These are phyloP conservation scores for Primulina eburnea DNA, from an alignment of 257 asterid species.

Conservation along the genomic window DNA sequence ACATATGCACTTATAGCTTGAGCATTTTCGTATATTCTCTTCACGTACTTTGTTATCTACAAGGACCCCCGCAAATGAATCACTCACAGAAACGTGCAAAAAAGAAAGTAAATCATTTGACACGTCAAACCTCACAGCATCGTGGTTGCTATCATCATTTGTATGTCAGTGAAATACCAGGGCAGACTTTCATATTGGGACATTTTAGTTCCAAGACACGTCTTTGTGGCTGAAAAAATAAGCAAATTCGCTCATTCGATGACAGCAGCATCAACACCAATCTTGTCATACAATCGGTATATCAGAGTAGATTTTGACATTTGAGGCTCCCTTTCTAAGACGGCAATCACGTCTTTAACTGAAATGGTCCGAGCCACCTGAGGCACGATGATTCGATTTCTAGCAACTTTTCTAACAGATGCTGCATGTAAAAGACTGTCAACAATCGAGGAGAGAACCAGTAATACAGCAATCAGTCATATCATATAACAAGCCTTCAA, in stretches of 20 bases:
- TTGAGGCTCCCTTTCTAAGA: constrained; percentile 92
- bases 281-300: constrained; percentile 60
- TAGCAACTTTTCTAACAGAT: constrained; percentile 51
- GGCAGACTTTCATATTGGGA: not conserved
- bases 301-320: constrained; percentile 71
- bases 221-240: not conserved
- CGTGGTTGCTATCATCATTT: not conserved
- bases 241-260: constrained; percentile 27
- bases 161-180: not conserved
- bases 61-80: too few species aligned
- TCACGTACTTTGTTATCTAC: too few species aligned
- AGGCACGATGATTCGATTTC: constrained; percentile 49
- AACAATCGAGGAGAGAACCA: not conserved
- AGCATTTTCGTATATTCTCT: too few species aligned
- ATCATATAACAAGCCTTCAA: not conserved
- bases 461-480: not conserved
- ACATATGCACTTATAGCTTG: too few species aligned
- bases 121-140: not conserved
- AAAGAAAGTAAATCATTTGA: too few species aligned
- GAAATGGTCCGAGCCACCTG: constrained; percentile 61
- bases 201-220: not conserved
- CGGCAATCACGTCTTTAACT: constrained; percentile 76
- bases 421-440: constrained; percentile 33
- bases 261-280: constrained; percentile 31
- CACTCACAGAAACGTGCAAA: too few species aligned